Evolutionary conservation across 2,329 filamentous ascomycete genomes (phyloP), one percentile per base, ranked within the genome.

Genomic region (Fonsecaea pugnacius): DNA sequence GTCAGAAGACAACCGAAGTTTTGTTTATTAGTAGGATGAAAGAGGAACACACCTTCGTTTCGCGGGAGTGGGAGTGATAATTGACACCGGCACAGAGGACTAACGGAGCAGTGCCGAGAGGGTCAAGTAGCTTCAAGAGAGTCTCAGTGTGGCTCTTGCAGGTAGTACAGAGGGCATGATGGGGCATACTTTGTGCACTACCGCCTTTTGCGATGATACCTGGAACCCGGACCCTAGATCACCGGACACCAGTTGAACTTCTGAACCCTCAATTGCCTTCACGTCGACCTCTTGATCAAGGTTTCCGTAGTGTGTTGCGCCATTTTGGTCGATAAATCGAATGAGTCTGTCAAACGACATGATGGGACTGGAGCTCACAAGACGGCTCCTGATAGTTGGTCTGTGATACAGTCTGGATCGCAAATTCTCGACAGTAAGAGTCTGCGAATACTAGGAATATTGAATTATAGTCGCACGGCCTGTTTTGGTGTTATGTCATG

Each of bases 51-150:
- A 50, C 55, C 40, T 46, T 35, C 4, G 53, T 35, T 24, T 62
- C 60, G 7, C 27, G 21, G 1, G 60, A 53, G 27, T 62, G 60
- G 7, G 50, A n/a, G 4, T 12, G 27, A 27, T 62, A 62, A 18
- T 62, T 62, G 2, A 62, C 21, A 9, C 60, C 60, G 14, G 58
- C 58, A 46, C 60, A 57, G 14, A 33, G 51, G 10, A 62, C 7
- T 12, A 61, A 24, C 3, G 58, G 46, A 2, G 46, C 33, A 0
- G 21, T 12, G 24, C 38, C 33, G 12, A 61, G 10, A 16, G 58
- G 58, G 43, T 48, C 40, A n/a, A 61, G 50, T 2, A 61, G 9
- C 58, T 61, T 27, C 8, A 59, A 16, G 46, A 9, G 14, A 46
- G 14, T 46, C 4, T 43, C 12, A 24, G 35, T 30, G 4, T 53